Percentiles rank a stretch among this genome's conserved stretches.
phyloP scores from a whole-genome alignment of 352 stramenopile genomes.

The Globisporangium okanoganense region DNA sequence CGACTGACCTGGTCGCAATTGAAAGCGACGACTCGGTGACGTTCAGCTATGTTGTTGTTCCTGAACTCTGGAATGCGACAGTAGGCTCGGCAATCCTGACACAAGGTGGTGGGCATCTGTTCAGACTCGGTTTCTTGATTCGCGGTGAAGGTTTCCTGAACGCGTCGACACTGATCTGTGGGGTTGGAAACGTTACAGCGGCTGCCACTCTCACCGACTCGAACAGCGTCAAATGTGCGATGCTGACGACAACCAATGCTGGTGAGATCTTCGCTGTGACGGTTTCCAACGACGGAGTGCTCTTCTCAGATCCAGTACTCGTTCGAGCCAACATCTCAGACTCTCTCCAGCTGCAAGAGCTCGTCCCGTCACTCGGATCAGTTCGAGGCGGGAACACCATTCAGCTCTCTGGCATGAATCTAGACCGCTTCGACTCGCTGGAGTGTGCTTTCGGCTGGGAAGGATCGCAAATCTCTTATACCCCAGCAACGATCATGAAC shows the following conservation, averaged over 20 bases:
- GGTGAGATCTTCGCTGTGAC: slow-evolving; percentile 21
- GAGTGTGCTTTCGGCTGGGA: slow-evolving; percentile 42
- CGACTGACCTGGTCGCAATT: neutral
- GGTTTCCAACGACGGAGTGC: slow-evolving; percentile 28
- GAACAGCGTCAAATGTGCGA: slow-evolving; percentile 17
- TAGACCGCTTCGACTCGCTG: slow-evolving; percentile 12
- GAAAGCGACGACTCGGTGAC: slow-evolving; percentile 1
- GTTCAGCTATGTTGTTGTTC: slow-evolving; percentile 26
- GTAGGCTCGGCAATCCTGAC: neutral
- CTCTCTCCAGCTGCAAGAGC: slow-evolving; percentile 11
- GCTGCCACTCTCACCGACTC: slow-evolving; percentile 1
- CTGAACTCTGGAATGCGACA: slow-evolving; percentile 19
- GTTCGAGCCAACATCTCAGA: slow-evolving; percentile 2
- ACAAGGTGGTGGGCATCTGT: neutral
- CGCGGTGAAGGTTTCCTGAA: neutral
- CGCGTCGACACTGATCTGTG: neutral
- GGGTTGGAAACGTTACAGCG: slow-evolving; percentile 13
- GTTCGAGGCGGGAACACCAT: slow-evolving; percentile 17
- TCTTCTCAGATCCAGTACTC: slow-evolving; percentile 21
- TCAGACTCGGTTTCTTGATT: neutral
- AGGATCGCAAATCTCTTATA: slow-evolving; percentile 23
- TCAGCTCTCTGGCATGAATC: slow-evolving; percentile 17
- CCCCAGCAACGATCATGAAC: slow-evolving; percentile 20
- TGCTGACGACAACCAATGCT: neutral
- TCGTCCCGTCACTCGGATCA: slow-evolving; percentile 27